Conservation (phyloP, 2,329 filamentous ascomycete genomes). For the Nannizzia gypsea region DNA sequence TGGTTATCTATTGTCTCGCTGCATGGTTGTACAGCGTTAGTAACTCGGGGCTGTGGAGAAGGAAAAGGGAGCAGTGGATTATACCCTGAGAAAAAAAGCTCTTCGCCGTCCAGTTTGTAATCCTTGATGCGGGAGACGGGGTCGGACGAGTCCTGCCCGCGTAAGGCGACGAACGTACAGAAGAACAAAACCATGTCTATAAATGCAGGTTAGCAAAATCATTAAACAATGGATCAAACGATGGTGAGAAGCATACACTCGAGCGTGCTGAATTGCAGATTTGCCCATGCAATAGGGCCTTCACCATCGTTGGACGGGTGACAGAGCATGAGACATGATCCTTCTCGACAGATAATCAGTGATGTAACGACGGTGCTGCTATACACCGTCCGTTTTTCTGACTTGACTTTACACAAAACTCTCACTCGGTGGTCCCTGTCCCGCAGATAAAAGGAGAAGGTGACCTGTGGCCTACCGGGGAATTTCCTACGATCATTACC, state of each 20-base stretch:
- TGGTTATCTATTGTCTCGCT: conserved; percentile 43
- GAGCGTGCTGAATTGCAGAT: conserved; percentile 43
- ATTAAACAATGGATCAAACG: background rate
- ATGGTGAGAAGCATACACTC: conserved; percentile 35
- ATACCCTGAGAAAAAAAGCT: conserved; percentile 41
- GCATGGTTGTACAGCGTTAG: background rate
- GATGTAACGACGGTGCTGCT: conserved; percentile 43
- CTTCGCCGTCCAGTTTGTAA: conserved; percentile 39
- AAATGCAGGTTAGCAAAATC: background rate
- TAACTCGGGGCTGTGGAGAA: background rate
- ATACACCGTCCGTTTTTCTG: conserved; percentile 30
- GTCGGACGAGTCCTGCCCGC: conserved; percentile 41
- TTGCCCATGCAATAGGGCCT: conserved; percentile 39
- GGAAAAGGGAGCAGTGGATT: too few species aligned
- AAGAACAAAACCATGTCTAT: conserved; percentile 47
- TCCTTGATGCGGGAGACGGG: conserved; percentile 35
- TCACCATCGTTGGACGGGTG: conserved; percentile 23
- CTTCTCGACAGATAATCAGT: conserved; percentile 28
- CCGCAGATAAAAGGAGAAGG: conserved; percentile 42
- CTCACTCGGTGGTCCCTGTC: conserved; percentile 41
- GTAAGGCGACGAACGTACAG: conserved; percentile 46
- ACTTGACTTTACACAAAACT: conserved; percentile 41
- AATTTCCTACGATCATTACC: conserved; percentile 30
- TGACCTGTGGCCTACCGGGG: conserved; percentile 34
- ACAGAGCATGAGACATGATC: conserved; percentile 31